Evolutionary conservation across 208 protist genomes (phyloP), one percentile per base, ranked within the genome.

Genomic region (Trichomonas gallinae): DNA sequence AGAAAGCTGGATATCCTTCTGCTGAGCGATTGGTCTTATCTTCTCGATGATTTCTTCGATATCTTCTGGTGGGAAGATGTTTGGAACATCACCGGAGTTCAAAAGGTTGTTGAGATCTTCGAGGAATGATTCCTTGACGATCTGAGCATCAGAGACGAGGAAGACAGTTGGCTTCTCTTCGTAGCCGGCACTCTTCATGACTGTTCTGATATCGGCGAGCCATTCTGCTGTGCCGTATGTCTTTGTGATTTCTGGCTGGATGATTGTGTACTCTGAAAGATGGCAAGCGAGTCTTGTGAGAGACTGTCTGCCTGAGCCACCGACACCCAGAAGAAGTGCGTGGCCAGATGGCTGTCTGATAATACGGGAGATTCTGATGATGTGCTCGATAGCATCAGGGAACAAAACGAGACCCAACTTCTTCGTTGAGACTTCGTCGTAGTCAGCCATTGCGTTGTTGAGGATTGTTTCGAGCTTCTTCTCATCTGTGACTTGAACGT

Each of bases 71-170:
- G 98, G 97, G 97, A 99, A 99, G 10, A 99, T 98, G 97, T 99
- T 99, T 17, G 99, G 99, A 49, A 99, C 98, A 97, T 99, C 99
- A 58, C 99, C 99, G 15, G 98, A 98, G 98, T 99, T 99, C 3
- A 99, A 97, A 1, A 99, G 97, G 97, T 99, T 99, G 98, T 99
- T 99, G 36, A 99, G 98, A 97, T 99, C 99, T 98, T 99, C 99
- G 13, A 99, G 97, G 98, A 99, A 99, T 44, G 98, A 97, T 96
- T 99, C 99, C 96, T 98, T 97, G 58, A 99, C 98, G 97, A 99
- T 99, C 97, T 99, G 99, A 2, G 99, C 99, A 97, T 99, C 99
- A 23, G 98, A 98, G 96, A 99, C 98, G 23, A 99, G 98, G 97
- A 99, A 99, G 6, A 99, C 98, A 46, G 98, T 98, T 96, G 98